phyloP scores from a whole-genome alignment of 1,284 basidiomycete species.

The Malassezia japonica region DNA sequence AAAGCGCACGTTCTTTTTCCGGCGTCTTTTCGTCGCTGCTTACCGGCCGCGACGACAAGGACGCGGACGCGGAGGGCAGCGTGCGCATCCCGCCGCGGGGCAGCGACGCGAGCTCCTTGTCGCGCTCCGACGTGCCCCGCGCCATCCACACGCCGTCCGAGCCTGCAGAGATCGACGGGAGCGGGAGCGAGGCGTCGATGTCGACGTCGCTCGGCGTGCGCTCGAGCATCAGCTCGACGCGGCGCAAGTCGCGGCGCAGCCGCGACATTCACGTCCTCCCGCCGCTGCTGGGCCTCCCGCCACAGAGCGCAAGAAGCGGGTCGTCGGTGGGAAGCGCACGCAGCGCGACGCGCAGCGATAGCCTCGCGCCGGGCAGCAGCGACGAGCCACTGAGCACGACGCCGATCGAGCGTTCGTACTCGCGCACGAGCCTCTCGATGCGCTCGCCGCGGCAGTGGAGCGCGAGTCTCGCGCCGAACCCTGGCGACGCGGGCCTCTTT shows the following conservation, averaged over 20 bases:
- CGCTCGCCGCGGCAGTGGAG: neutral
- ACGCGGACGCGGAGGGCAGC: neutral
- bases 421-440: neutral
- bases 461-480: neutral
- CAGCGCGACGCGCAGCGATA: neutral
- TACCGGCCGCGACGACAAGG: neutral
- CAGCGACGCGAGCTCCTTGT: no score
- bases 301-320: neutral
- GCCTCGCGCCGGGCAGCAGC: neutral
- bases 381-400: neutral
- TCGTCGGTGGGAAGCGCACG: neutral
- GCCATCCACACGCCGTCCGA: no score
- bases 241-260: neutral
- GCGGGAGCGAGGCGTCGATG: neutral
- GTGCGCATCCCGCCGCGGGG: no score
- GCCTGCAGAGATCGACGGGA: neutral
- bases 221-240: neutral
- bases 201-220: neutral
- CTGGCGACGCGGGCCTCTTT: neutral
- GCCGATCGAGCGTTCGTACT: neutral
- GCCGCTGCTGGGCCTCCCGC: conserved; percentile 7
- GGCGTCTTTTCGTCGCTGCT: neutral
- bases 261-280: neutral
- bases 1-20: neutral
- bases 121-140: no score